These are phyloP conservation scores for Leishmania major DNA, from an alignment of 208 protist genomes.

Conservation along the genomic window DNA sequence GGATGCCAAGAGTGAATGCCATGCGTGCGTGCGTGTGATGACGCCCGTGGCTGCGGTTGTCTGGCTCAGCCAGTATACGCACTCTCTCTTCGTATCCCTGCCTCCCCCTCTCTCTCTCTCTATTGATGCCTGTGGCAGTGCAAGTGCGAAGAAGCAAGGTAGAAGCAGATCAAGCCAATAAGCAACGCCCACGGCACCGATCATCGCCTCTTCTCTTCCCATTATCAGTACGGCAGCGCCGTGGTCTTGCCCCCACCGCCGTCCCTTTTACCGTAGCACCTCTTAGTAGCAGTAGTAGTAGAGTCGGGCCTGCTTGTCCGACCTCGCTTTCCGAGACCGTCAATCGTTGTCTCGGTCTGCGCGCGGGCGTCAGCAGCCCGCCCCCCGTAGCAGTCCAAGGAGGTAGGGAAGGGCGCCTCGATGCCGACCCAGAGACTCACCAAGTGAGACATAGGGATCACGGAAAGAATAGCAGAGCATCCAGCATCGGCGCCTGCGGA, in stretches of 20 bases:
- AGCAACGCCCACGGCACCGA: neutral
- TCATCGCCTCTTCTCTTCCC: neutral
- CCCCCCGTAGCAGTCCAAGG: neutral
- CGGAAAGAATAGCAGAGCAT: neutral
- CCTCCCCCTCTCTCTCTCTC: neutral
- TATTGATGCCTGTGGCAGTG: neutral
- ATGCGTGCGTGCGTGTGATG: neutral
- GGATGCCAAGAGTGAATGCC: neutral
- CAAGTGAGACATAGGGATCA: neutral
- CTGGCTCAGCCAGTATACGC: neutral
- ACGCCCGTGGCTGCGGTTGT: neutral
- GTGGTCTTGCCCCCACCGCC: neutral
- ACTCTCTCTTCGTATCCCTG: neutral
- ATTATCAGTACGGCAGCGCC: neutral
- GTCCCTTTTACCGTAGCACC: neutral
- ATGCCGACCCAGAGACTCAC: neutral
- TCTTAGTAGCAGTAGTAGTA: neutral
- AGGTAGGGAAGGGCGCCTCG: neutral
- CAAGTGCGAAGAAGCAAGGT: neutral
- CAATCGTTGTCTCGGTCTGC: neutral
- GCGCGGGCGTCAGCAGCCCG: neutral
- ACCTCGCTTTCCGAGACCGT: neutral
- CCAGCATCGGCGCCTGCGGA: neutral
- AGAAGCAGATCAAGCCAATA: neutral
- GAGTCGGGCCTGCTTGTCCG: neutral